These are phyloP conservation scores for Scleroderma citrinum DNA, from an alignment of 768 basidiomycete genomes.

Conservation along the genomic window DNA sequence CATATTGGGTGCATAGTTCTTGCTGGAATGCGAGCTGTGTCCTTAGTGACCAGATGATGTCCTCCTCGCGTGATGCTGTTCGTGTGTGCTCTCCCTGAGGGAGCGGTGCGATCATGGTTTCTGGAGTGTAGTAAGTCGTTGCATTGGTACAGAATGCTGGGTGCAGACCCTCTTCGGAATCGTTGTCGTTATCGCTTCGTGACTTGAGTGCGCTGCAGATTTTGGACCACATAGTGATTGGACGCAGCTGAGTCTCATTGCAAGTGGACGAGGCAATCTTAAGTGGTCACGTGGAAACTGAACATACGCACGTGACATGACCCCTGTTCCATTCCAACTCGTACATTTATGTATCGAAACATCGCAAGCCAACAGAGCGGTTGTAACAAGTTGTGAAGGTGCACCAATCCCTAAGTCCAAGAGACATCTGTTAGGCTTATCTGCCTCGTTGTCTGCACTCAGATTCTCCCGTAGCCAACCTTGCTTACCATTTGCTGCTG, in stretches of 20 bases:
- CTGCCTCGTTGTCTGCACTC: no score
- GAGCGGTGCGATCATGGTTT: constrained; percentile 63
- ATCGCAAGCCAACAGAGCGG: no score
- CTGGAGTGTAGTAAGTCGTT: constrained; percentile 72
- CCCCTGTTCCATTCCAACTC: no score
- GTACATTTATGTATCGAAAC: no score
- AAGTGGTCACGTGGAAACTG: no score
- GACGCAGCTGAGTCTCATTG: neutral
- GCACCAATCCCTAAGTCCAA: no score
- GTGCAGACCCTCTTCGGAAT: constrained; percentile 11
- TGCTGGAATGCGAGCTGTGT: constrained; percentile 71
- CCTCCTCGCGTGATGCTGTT: constrained; percentile 66
- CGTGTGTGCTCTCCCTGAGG: constrained; percentile 49
- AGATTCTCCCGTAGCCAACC: no score
- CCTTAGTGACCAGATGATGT: constrained; percentile 64
- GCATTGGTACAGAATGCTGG: constrained; percentile 60
- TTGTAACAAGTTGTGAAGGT: no score
- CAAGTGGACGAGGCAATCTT: no score
- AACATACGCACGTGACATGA: no score
- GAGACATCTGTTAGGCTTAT: no score
- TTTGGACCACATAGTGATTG: constrained; percentile 54
- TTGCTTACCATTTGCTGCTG: no score
- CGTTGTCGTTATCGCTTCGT: constrained; percentile 19
- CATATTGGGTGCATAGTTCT: constrained; percentile 71
- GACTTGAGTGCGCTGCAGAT: constrained; percentile 50